Conservation (phyloP, 805 yeast genomes). For the Suhomyces pyralidae region DNA sequence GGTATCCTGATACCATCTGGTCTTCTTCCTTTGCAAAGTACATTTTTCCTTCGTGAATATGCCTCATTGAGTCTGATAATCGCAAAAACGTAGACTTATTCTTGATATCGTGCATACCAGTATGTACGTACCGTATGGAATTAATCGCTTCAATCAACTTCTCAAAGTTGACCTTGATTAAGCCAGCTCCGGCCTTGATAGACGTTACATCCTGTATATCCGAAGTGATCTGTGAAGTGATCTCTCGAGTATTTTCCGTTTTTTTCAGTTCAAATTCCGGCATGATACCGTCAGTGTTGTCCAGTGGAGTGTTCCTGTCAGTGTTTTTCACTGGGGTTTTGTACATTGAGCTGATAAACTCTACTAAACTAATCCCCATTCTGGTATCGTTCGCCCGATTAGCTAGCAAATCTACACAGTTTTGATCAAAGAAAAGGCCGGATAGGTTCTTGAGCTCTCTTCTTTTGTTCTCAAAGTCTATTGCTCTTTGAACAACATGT, state of each 20-base stretch:
- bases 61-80: neutral
- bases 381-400: constrained; percentile 27
- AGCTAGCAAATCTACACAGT: constrained; percentile 15
- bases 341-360: constrained; percentile 22
- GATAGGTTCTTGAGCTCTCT: constrained; percentile 13
- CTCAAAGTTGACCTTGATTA: no score
- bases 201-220: no score
- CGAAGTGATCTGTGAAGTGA: neutral
- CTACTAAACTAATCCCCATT: constrained; percentile 30
- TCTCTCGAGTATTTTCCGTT: neutral
- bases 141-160: neutral
- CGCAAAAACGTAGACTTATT: neutral
- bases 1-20: neutral
- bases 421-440: constrained; percentile 13
- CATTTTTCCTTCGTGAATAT: neutral
- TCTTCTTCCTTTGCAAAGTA: neutral
- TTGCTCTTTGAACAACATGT: constrained; percentile 55
- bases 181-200: no score
- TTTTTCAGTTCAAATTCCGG: no score
- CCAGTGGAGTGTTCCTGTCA: neutral
- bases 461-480: constrained; percentile 36
- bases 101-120: neutral
- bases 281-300: neutral
- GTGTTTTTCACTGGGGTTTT: neutral
- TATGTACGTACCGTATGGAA: neutral